Evolutionary conservation across 768 basidiomycete genomes (phyloP), one percentile per base, ranked within the genome.

Genomic region (Suillus spraguei): DNA sequence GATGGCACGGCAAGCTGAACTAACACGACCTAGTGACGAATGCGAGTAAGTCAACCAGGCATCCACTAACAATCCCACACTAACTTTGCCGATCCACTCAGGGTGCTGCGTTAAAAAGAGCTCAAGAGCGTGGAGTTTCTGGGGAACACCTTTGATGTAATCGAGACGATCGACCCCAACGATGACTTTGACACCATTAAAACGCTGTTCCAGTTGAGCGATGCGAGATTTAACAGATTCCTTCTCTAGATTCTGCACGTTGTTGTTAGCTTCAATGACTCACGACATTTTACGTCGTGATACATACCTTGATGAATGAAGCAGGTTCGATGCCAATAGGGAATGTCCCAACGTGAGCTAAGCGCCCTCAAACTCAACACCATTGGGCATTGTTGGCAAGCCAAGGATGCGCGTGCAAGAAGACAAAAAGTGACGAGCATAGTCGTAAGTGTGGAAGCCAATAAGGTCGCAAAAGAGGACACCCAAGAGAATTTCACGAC

Each of bases 141-240:
- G 97, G 2, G 97, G 97, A 39, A 99, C 95, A 71, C 97, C 97
- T 83, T 99, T 99, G 88, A 99, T 99, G 79, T 99, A 99, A 75
- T 99, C 97, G 60, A 99, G 84, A 52, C 97, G 90, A 76, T 99
- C 97, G 33, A 99, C 97, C 59, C 97, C 97, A 67, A 99, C 95
- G 73, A 99, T 97, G 71, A 99, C 90, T 77, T 98, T 98, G 72
- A 94, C 92, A 54, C 92, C 97, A 52, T 89, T 85, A 77, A 99
- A 99, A 55, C 96, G 88, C 65, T 92, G 88, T 76, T 95, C 91
- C 33, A 99, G 84, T 64, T 89, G 85, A 52, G 84, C 73, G 65
- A 99, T 87, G 44, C 97, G 90, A 65, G 86, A 83, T 71, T 87
- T 83, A n/a, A 99, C 95, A 5, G 86, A 82, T 32, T 86, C 86